Evolutionary conservation across 2,329 filamentous ascomycete genomes (phyloP).

Genomic region (Malbranchea cinnamomea): DNA sequence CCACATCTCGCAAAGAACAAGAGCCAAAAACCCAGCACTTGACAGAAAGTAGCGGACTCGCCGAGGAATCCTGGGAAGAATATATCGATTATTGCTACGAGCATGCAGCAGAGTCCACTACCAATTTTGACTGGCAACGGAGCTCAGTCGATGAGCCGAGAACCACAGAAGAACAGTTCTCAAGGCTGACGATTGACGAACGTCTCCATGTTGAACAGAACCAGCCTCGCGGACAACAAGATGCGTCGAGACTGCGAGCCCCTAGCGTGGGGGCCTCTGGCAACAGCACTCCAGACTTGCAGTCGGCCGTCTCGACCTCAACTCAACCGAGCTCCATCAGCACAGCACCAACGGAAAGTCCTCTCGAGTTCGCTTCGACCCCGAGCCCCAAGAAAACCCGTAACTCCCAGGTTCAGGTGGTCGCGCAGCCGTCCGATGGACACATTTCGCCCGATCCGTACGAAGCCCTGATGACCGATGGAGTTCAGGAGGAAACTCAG

Average conservation of each 20-base stretch:
- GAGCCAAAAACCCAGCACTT: background rate
- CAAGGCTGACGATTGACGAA: background rate
- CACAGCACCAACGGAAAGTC: slow-evolving; percentile 1
- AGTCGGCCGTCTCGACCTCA: slow-evolving; percentile 1
- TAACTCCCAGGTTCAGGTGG: slow-evolving; percentile 20
- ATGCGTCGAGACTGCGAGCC: background rate
- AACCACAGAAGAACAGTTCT: background rate
- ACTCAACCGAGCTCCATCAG: slow-evolving; percentile 6
- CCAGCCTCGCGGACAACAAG: background rate
- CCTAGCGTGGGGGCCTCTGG: slow-evolving; percentile 3
- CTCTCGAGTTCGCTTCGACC: slow-evolving; percentile 11
- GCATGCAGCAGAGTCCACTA: slow-evolving; percentile 44
- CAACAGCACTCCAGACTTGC: slow-evolving; percentile 3
- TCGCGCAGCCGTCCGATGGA: slow-evolving; percentile 19
- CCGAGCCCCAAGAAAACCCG: slow-evolving; percentile 10
- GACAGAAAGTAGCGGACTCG: background rate
- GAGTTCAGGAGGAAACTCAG: slow-evolving; percentile 30
- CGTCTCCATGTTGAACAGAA: slow-evolving; percentile 1
- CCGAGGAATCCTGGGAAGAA: slow-evolving; percentile 40
- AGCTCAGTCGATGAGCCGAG: slow-evolving; percentile 19
- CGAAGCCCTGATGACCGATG: slow-evolving; percentile 27
- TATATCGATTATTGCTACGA: slow-evolving; percentile 50
- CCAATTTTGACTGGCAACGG: slow-evolving; percentile 43
- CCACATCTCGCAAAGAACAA: slow-evolving; percentile 8
- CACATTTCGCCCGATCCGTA: slow-evolving; percentile 22